Base-by-base conservation (phyloP, 805 yeast species). In the Metschnikowia kofuensis region DNA sequence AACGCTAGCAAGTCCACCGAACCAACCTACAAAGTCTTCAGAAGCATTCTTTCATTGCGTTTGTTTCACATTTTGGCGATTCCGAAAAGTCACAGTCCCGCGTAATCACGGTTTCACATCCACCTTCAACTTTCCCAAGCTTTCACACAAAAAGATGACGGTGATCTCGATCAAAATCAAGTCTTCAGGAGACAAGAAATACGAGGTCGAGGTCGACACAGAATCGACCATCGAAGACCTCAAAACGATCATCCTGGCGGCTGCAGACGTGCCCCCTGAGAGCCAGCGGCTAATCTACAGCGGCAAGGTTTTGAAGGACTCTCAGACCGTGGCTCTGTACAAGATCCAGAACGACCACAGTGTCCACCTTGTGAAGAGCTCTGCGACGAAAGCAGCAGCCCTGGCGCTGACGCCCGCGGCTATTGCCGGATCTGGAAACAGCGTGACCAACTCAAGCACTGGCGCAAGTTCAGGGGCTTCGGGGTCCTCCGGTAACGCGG, bases 271-370 rank as follows among this genome's bases (percentile, higher is more conserved):
- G 39, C 85, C 96, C 6, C 82, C 80, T 1, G 85, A 77, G n/a
- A 80, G 85, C 52, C 98, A 91, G 69, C 78, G 98, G 50, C 77
- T 92, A 63, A 91, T 92, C 62, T 92, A 87, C 71, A 87, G 97
- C 2, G 99, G 99, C 37, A 85, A 92, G 57, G 96, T 94, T 32
- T 78, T 92, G 62, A 91, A 91, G 67, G 97, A 92, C 62, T 75
- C 73, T 35, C 94, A 91, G 57, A 78, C 87, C 7, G 68, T 92
- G 9, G 83, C 76, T 14, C 72, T 81, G 4, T 92, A 92, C 72
- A 89, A 89, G 65, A 81, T 92, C 62, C 88, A 88, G 67, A 71
- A 80, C 48, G 97, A 95, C 28, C 95, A 89, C 65, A 85, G 96
- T 0, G 75, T 92, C 53, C 99, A 92, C 69, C 64, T 94, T 58